Conservation (phyloP, 192 early-diverging fungal species). For the Phlyctochytrium arcticum region DNA sequence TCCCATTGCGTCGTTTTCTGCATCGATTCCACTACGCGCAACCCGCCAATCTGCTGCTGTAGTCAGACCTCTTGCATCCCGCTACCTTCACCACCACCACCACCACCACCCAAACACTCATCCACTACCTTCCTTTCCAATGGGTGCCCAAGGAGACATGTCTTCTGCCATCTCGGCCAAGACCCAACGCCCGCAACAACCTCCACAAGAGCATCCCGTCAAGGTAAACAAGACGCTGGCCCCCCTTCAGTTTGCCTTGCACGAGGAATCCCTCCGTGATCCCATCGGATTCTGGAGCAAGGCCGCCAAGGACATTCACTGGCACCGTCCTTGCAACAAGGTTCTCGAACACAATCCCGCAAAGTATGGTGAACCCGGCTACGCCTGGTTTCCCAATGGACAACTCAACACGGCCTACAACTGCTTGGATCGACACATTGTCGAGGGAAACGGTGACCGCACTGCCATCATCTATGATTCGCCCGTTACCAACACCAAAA, state of each 20-base stretch:
- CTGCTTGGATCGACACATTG: slow-evolving; percentile 69
- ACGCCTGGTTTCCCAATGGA: slow-evolving; percentile 67
- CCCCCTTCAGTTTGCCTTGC: slow-evolving; percentile 23
- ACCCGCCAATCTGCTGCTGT: too few relatives aligned
- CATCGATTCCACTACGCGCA: too few relatives aligned
- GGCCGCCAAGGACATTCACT: slow-evolving; percentile 41
- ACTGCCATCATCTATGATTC: slow-evolving; percentile 75
- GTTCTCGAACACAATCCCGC: slow-evolving; percentile 26
- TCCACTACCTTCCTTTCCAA: too few relatives aligned
- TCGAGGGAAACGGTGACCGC: slow-evolving; percentile 52
- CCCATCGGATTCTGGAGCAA: slow-evolving; percentile 50
- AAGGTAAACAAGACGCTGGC: background rate
- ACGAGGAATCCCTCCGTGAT: slow-evolving; percentile 37
- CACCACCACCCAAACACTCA: too few relatives aligned
- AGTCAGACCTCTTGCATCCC: too few relatives aligned
- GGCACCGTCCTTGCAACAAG: slow-evolving; percentile 41
- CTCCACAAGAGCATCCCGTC: too few relatives aligned
- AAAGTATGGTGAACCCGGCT: slow-evolving; percentile 31
- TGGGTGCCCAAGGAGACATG: too few relatives aligned
- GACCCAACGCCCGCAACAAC: too few relatives aligned
- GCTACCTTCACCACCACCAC: too few relatives aligned
- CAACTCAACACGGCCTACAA: slow-evolving; percentile 80
- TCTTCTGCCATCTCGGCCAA: too few relatives aligned
- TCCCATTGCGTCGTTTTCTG: too few relatives aligned
- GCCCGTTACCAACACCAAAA: slow-evolving; percentile 52